phyloP scores from a whole-genome alignment of 495 filamentous ascomycete genomes.

The Geopyxis carbonaria region DNA sequence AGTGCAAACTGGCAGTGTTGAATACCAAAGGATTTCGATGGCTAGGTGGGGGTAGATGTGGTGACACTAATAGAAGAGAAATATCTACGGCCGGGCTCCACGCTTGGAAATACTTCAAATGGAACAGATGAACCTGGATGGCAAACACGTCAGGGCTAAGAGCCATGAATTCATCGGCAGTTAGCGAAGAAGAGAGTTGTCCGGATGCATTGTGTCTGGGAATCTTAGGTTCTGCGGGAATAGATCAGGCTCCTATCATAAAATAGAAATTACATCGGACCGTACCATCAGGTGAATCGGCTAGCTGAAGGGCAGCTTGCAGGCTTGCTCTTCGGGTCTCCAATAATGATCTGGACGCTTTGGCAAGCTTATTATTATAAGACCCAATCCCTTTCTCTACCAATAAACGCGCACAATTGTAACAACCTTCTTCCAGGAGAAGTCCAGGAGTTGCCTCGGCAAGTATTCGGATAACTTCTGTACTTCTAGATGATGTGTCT shows the following conservation, averaged over 20 bases:
- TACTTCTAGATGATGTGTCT: conserved; percentile 21
- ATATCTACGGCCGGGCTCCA: conserved; percentile 25
- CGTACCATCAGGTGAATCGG: conserved; percentile 4
- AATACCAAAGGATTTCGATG: conserved; percentile 26
- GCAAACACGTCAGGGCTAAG: conserved; percentile 22
- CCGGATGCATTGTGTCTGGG: too few species aligned
- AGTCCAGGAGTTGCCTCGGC: conserved; percentile 19
- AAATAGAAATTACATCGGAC: not conserved
- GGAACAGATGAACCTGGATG: conserved; percentile 24
- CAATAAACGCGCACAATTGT: conserved; percentile 23
- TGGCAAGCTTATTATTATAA: conserved; percentile 22
- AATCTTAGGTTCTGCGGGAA: too few species aligned
- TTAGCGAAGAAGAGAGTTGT: conserved; percentile 16
- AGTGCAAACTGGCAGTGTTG: conserved; percentile 24
- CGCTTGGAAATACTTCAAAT: conserved; percentile 20
- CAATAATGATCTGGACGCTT: conserved; percentile 5
- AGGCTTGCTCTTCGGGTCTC: conserved; percentile 6
- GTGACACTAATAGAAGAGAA: conserved; percentile 23
- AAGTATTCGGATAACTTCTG: conserved; percentile 19
- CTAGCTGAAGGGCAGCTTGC: conserved; percentile 11
- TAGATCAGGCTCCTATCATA: too few species aligned
- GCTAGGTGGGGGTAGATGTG: conserved; percentile 20
- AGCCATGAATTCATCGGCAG: conserved; percentile 24
- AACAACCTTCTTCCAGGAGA: conserved; percentile 24
- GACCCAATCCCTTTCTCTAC: conserved; percentile 25